phyloP scores from a whole-genome alignment of 768 basidiomycete species.

The Sarcomyxa edulis region DNA sequence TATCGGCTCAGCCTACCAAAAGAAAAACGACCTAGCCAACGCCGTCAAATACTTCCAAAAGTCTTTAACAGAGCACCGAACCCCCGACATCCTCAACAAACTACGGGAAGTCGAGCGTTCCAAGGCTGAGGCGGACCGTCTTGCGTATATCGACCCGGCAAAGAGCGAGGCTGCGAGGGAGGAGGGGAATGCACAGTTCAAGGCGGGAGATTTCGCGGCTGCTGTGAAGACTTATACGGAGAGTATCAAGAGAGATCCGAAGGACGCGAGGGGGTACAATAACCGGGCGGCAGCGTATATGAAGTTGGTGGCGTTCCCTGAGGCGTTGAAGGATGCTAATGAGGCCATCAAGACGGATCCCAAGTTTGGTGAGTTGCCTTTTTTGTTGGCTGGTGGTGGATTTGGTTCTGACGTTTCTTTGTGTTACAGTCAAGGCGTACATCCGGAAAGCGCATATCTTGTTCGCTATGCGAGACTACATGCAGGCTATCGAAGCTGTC shows the following conservation, averaged over 20 bases:
- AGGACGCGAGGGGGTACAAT: constrained; percentile 90
- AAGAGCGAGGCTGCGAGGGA: constrained; percentile 80
- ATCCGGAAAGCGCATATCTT: constrained; percentile 88
- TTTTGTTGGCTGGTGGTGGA: constrained; percentile 1
- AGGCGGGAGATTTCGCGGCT: constrained; percentile 84
- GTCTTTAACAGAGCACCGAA: constrained; percentile 93
- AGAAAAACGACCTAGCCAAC: constrained; percentile 66
- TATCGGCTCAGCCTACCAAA: constrained; percentile 77
- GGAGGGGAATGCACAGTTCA: constrained; percentile 91
- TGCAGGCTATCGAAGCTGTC: constrained; percentile 78
- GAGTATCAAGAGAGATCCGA: constrained; percentile 92
- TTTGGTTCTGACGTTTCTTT: constrained; percentile 2
- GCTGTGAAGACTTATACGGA: constrained; percentile 93
- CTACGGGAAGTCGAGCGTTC: constrained; percentile 77
- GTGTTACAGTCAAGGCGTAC: constrained; percentile 77
- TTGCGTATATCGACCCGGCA: constrained; percentile 84
- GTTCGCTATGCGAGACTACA: constrained; percentile 86
- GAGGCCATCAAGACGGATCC: constrained; percentile 91
- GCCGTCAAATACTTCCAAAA: constrained; percentile 94
- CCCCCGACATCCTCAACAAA: constrained; percentile 87
- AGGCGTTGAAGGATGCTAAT: constrained; percentile 94
- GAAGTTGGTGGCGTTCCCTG: constrained; percentile 89
- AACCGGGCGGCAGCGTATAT: constrained; percentile 98
- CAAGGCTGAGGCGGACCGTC: constrained; percentile 71
- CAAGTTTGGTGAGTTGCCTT: constrained; percentile 55